Evolutionary conservation across 352 stramenopile species (phyloP).

Genomic region (Halophytophthora batemanensis): DNA sequence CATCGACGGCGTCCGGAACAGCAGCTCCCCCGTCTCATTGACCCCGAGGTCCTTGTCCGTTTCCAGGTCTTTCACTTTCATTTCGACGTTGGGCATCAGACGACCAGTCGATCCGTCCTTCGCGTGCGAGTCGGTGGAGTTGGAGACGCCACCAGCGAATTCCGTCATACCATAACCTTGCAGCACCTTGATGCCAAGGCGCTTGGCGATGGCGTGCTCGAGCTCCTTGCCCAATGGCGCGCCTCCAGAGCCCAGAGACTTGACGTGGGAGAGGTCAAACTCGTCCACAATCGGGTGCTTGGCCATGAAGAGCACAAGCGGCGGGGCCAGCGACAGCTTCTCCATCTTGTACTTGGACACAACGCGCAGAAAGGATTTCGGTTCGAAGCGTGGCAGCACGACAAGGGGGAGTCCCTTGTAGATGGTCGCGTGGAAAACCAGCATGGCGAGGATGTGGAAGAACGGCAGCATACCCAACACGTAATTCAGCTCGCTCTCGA

Average conservation of each 20-base stretch:
- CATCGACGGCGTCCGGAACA: constrained; percentile 81
- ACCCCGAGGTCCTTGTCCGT: constrained; percentile 30
- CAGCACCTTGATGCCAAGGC: constrained; percentile 36
- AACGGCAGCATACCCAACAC: constrained; percentile 78
- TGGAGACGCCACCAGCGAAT: constrained; percentile 18
- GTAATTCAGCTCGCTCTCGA: constrained; percentile 29
- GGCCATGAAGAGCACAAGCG: constrained; percentile 60
- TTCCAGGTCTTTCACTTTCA: constrained; percentile 34
- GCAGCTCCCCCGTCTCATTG: constrained; percentile 62
- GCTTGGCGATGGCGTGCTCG: constrained; percentile 45
- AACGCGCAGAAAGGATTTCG: constrained; percentile 72
- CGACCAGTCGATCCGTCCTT: constrained; percentile 27
- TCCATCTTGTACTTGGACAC: constrained; percentile 44
- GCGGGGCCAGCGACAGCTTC: constrained; percentile 57
- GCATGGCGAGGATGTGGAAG: constrained; percentile 92
- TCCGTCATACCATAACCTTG: constrained; percentile 56
- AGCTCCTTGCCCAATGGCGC: constrained; percentile 72
- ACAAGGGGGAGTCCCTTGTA: constrained; percentile 74
- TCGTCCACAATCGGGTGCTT: constrained; percentile 83
- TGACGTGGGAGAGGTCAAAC: constrained; percentile 70
- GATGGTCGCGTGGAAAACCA: constrained; percentile 70
- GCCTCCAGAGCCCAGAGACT: constrained; percentile 67
- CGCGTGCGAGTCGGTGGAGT: constrained; percentile 9
- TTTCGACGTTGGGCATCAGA: constrained; percentile 41
- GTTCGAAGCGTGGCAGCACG: constrained; percentile 85